phyloP scores from a whole-genome alignment of 306 rosid genomes.

The Luffa acutangula region DNA sequence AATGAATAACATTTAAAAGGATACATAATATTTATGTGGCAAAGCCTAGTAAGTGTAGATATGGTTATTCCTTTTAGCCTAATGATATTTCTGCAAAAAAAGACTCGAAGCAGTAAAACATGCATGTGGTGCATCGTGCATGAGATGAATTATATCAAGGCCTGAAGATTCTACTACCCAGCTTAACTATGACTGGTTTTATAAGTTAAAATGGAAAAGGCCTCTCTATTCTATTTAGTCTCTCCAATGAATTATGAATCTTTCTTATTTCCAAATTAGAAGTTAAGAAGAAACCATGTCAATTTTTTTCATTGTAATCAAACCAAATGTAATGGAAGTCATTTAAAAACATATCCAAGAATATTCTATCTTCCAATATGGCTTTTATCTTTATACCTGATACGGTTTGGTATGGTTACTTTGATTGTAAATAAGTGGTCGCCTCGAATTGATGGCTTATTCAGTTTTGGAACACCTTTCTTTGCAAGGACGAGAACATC shows the following conservation, averaged over 20 bases:
- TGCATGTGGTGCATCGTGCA: neutral
- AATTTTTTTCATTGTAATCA: neutral
- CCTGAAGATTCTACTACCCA: neutral
- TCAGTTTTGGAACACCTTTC: slow-evolving; percentile 87
- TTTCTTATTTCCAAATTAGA: neutral
- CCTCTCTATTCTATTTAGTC: neutral
- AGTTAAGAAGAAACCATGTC: neutral
- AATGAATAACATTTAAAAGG: neutral
- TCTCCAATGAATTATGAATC: neutral
- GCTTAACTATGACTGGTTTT: neutral
- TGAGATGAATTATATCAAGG: neutral
- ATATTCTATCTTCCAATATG: neutral
- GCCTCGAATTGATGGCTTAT: slow-evolving; percentile 84
- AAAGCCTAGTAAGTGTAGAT: neutral
- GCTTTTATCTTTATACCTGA: slow-evolving; percentile 42
- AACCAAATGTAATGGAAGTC: neutral
- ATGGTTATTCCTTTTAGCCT: neutral
- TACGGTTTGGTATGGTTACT: slow-evolving; percentile 77
- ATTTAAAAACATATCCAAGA: neutral
- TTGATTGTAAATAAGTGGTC: slow-evolving; percentile 84
- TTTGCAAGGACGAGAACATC: slow-evolving; percentile 73
- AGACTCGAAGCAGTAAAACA: neutral
- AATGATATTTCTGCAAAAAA: neutral
- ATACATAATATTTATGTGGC: neutral
- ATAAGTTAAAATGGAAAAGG: neutral